phyloP scores from a whole-genome alignment of 169 alveolate species.

The Amoebophrya sp. region DNA sequence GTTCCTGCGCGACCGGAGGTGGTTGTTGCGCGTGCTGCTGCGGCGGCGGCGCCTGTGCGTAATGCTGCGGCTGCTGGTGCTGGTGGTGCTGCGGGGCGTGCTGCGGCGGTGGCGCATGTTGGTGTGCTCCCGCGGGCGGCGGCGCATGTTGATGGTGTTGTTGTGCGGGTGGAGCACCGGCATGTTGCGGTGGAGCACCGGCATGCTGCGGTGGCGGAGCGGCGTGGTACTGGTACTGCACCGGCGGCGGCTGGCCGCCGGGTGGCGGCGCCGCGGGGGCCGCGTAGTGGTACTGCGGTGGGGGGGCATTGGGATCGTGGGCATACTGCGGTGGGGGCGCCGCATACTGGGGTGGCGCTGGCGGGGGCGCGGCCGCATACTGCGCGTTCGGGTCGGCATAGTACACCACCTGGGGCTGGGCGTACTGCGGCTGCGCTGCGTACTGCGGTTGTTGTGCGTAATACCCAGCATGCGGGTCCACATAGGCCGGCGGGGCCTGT shows the following conservation, averaged over 20 bases:
- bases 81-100: neutral
- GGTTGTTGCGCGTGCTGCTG: neutral
- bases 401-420: neutral
- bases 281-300: neutral
- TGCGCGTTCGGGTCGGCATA: neutral
- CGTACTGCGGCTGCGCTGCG: no score
- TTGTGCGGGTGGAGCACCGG: no score
- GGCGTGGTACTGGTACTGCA: neutral
- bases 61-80: neutral
- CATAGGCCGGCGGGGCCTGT: no score
- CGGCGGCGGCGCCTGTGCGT: neutral
- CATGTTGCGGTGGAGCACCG: no score
- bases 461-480: no score
- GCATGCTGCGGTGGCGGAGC: neutral
- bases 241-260: no score
- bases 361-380: neutral
- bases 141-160: no score
- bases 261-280: neutral
- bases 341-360: neutral
- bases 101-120: neutral
- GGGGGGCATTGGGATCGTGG: no score
- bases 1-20: neutral
- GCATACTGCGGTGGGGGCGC: neutral
- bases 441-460: no score
- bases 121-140: neutral